Conservation (phyloP, 345 rosid species). For the Sisymbrium altissimum region DNA sequence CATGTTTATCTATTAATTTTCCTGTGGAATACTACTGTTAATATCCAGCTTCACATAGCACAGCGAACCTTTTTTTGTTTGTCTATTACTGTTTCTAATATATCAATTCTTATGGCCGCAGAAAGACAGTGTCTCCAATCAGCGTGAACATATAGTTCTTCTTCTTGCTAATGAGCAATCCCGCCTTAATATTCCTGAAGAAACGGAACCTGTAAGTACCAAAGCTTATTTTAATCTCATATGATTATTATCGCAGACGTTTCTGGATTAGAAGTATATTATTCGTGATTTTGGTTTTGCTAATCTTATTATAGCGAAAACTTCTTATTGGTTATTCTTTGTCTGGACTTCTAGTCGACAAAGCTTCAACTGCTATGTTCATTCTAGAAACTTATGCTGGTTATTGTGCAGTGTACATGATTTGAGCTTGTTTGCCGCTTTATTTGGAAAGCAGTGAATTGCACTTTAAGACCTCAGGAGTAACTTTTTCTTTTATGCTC, state of each 20-base stretch:
- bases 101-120: constrained; percentile 33
- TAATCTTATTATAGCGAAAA: background rate
- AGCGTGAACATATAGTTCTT: constrained; percentile 92
- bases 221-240: background rate
- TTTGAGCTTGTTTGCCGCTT: background rate
- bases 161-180: constrained; percentile 94
- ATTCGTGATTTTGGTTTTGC: background rate
- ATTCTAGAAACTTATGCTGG: background rate
- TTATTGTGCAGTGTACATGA: constrained; percentile 4
- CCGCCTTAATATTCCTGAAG: constrained; percentile 65
- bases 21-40: background rate
- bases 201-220: constrained; percentile 66
- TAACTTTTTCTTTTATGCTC: background rate
- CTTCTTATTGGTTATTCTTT: background rate
- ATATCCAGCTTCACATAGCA: background rate
- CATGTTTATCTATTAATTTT: background rate
- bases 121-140: constrained; percentile 95
- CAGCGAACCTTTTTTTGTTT: background rate
- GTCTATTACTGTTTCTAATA: constrained; percentile 3
- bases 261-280: background rate
- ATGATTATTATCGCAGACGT: background rate
- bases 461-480: background rate
- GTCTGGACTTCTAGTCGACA: background rate
- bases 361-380: background rate
- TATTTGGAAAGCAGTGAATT: constrained; percentile 4